Base-by-base conservation (phyloP, 805 yeast species). In the Candida fluviatilis region DNA sequence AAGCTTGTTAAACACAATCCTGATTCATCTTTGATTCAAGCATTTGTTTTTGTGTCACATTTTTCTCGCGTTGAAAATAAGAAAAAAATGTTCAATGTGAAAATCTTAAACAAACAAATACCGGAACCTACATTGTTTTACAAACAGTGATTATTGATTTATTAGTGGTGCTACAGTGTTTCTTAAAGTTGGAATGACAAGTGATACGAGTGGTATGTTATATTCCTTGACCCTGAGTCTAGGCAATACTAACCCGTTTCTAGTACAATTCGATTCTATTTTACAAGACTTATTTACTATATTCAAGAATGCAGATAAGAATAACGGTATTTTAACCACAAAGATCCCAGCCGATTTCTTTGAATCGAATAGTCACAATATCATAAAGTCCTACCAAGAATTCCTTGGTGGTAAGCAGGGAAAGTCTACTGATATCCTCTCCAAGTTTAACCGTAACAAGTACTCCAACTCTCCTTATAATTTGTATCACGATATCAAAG, bases 401-500 rank as follows among this genome's bases (percentile, higher is more conserved):
- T 70, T 55, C 48, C 43, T 69, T 13, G 64, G 65, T 18, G 36
- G 52, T 17, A 53, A 52, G 23, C 60, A 30, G 11, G 30, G 6
- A 38, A 50, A 37, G 17, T 51, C 54, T 3, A 70, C 75, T 0
- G 68, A 77, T 0, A 64, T 82, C n/a, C 19, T 49, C 0, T 57
- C 63, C 4, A 75, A 74, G 46, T 63, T 67, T 45, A 24, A 49
- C 6, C 57, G 56, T 1, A 45, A 55, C 1, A 52, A 54, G 1
- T 51, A 59, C 13, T 82, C 82, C 50, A 51, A 54, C 7, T 61
- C 73, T 1, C 64, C 82, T 5, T 83, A 81, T 49, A 63, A 64
- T 31, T 51, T 84, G 10, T 84, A 68, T 49, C 91, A 84, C 51
- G 95, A 85, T 55, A 52, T 85, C 32, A 80, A 73, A 42, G 58